Percentiles rank a stretch among this genome's conserved stretches.
These are phyloP conservation scores for Jackrogersella minutella DNA, from an alignment of 495 filamentous ascomycete species.

Conservation along the genomic window DNA sequence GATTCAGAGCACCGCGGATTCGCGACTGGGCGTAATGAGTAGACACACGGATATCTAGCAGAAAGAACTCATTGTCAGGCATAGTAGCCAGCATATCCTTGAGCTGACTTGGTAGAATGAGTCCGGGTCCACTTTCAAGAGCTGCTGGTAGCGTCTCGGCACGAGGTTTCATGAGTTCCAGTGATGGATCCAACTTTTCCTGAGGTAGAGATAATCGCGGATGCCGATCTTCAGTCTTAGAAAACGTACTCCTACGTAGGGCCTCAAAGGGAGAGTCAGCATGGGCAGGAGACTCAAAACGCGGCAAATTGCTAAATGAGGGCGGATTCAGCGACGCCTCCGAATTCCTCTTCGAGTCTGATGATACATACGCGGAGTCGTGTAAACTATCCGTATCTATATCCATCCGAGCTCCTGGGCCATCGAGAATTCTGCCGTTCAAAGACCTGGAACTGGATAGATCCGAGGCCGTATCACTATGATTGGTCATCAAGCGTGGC, in stretches of 20 bases:
- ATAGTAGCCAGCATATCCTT: constrained; percentile 69
- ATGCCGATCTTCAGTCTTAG: constrained; percentile 58
- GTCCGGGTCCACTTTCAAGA: constrained; percentile 54
- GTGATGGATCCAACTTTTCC: constrained; percentile 36
- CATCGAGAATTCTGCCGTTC: constrained; percentile 24
- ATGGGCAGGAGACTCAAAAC: constrained; percentile 50
- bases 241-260: constrained; percentile 45
- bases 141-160: constrained; percentile 66
- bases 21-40: constrained; percentile 79
- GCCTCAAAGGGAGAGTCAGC: constrained; percentile 47
- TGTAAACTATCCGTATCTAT: constrained; percentile 47
- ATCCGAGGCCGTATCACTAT: constrained; percentile 47
- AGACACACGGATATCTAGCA: constrained; percentile 90
- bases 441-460: constrained; percentile 32
- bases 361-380: constrained; percentile 58
- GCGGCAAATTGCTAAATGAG: constrained; percentile 44
- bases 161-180: constrained; percentile 46
- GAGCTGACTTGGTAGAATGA: constrained; percentile 72
- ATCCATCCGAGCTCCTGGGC: constrained; percentile 32
- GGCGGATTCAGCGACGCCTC: constrained; percentile 52
- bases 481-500: constrained; percentile 51
- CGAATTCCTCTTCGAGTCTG: constrained; percentile 57
- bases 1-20: constrained; percentile 81
- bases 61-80: constrained; percentile 64
- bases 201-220: constrained; percentile 59